Evolutionary conservation across 345 rosid species (phyloP).

Genomic region (Triadica sebifera): DNA sequence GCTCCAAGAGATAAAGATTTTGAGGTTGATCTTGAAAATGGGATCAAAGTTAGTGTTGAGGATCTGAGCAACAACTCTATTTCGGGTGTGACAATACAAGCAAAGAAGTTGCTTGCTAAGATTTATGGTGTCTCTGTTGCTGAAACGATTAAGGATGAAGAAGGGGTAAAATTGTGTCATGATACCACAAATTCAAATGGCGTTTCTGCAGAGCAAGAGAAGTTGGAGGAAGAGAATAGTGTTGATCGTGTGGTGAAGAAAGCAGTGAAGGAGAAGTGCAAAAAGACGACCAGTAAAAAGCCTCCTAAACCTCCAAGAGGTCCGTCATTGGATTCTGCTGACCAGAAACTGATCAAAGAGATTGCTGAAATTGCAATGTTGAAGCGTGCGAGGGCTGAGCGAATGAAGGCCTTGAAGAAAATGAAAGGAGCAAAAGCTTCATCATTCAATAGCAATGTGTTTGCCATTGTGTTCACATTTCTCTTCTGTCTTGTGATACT

Average conservation of each 20-base stretch:
- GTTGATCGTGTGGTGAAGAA: constrained; percentile 35
- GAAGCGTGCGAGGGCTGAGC: constrained; percentile 82
- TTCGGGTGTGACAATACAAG: constrained; percentile 29
- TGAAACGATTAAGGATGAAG: constrained; percentile 30
- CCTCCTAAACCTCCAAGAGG: constrained; percentile 75
- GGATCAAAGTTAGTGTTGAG: constrained; percentile 35
- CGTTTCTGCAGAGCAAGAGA: constrained; percentile 23
- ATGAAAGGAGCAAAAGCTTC: constrained; percentile 51
- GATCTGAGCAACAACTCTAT: constrained; percentile 30
- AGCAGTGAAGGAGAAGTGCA: constrained; percentile 29
- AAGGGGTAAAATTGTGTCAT: constrained; percentile 25
- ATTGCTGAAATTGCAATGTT: constrained; percentile 75
- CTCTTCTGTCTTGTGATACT: constrained; percentile 59
- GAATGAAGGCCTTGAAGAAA: constrained; percentile 85
- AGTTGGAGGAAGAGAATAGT: constrained; percentile 36
- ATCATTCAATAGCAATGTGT: constrained; percentile 47
- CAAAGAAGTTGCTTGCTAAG: constrained; percentile 21
- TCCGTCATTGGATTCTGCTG: constrained; percentile 79
- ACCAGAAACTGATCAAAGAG: constrained; percentile 76
- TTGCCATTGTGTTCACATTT: constrained; percentile 61
- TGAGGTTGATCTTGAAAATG: constrained; percentile 73
- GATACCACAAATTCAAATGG: constrained; percentile 13
- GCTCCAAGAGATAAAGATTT: constrained; percentile 30
- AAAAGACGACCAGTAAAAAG: constrained; percentile 56
- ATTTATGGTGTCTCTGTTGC: constrained; percentile 29